phyloP scores from a whole-genome alignment of 2,329 filamentous ascomycete species.

The Trichoderma aggressivum region DNA sequence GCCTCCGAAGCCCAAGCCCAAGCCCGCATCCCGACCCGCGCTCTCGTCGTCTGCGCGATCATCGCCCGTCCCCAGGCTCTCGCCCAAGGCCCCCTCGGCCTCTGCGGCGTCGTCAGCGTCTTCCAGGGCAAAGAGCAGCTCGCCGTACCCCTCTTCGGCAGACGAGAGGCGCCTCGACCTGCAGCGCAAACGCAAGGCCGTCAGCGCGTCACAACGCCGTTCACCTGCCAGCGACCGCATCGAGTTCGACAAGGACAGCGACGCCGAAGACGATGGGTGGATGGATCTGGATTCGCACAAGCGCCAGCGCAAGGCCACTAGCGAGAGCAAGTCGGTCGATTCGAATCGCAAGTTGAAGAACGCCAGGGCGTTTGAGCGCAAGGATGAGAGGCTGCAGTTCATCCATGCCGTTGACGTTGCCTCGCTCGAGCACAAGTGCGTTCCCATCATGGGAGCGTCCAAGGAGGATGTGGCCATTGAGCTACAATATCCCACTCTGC shows the following conservation, averaged over 20 bases:
- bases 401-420: conserved; percentile 59
- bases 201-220: conserved; percentile 31
- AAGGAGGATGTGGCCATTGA: conserved; percentile 58
- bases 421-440: conserved; percentile 48
- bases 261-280: conserved; percentile 53
- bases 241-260: conserved; percentile 50
- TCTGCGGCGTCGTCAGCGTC: conserved; percentile 22
- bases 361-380: conserved; percentile 44
- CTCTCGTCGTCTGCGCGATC: conserved; percentile 30
- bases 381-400: conserved; percentile 43
- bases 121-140: conserved; percentile 39
- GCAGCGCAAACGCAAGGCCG: conserved; percentile 52
- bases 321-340: conserved; percentile 43
- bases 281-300: conserved; percentile 47
- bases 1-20: conserved; percentile 37
- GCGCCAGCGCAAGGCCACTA: conserved; percentile 43
- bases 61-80: conserved; percentile 36
- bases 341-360: conserved; percentile 46
- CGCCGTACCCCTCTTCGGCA: conserved; percentile 41
- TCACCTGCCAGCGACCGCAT: conserved; percentile 49
- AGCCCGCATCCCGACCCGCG: conserved; percentile 29
- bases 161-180: conserved; percentile 38
- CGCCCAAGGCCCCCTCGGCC: conserved; percentile 35
- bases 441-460: conserved; percentile 47
- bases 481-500: conserved; percentile 80